phyloP scores from a whole-genome alignment of 2,329 filamentous ascomycete genomes.

The Xylaria sp. region DNA sequence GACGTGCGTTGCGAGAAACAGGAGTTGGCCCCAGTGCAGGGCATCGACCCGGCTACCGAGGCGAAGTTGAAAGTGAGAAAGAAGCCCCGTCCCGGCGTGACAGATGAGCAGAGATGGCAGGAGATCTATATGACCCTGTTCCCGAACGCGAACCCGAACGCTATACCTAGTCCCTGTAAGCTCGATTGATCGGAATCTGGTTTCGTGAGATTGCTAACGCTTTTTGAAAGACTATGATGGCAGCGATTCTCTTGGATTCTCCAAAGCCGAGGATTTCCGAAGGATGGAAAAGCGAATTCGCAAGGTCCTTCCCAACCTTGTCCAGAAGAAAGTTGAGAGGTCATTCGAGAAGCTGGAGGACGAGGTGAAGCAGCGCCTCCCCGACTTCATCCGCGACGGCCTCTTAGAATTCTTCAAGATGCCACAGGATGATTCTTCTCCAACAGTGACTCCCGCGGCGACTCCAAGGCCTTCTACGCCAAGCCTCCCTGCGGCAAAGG shows the following conservation, averaged over 20 bases:
- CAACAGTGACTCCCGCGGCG: conserved; percentile 25
- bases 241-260: conserved; percentile 22
- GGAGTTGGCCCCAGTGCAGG: conserved; percentile 26
- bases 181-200: background rate
- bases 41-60: conserved; percentile 35
- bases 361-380: conserved; percentile 29
- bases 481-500: conserved; percentile 4
- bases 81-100: conserved; percentile 27
- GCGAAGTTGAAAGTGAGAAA: conserved; percentile 34
- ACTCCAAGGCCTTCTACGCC: conserved; percentile 19
- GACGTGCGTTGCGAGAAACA: conserved; percentile 34
- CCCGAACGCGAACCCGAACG: conserved; percentile 31
- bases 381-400: conserved; percentile 32
- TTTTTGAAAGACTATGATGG: conserved; percentile 30
- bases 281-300: conserved; percentile 31
- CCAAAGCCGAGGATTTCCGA: conserved; percentile 28
- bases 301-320: conserved; percentile 32
- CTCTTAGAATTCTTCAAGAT: conserved; percentile 32
- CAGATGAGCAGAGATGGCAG: conserved; percentile 36
- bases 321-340: conserved; percentile 33
- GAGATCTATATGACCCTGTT: conserved; percentile 39
- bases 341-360: conserved; percentile 32
- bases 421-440: conserved; percentile 25
- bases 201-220: conserved; percentile 14
- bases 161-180: conserved; percentile 37